Conservation (phyloP, 495 filamentous ascomycete species). For the Choiromyces venosus region DNA sequence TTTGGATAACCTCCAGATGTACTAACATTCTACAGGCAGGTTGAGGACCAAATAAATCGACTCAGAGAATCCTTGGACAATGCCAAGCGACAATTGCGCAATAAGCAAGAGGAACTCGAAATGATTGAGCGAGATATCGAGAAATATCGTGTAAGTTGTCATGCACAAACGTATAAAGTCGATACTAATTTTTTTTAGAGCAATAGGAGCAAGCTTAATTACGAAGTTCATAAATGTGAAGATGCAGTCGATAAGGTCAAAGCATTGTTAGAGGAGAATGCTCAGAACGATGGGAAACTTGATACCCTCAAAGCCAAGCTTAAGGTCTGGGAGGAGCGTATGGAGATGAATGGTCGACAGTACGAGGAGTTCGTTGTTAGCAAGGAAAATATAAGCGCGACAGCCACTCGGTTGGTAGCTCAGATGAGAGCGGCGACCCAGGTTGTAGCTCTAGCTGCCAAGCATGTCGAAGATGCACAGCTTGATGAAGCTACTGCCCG, state of each 20-base stretch:
- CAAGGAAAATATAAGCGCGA: conserved; percentile 49
- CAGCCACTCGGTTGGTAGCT: conserved; percentile 10
- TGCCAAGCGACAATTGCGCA: conserved; percentile 23
- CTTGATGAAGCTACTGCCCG: conserved; percentile 14
- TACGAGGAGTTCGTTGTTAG: conserved; percentile 50
- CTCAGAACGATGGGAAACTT: conserved; percentile 57
- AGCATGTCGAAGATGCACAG: conserved; percentile 27
- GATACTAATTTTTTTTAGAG: conserved; percentile 47
- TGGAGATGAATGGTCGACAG: not conserved
- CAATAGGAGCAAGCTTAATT: conserved; percentile 49
- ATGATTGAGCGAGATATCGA: conserved; percentile 20
- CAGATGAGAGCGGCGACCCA: conserved; percentile 46
- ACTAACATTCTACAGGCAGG: conserved; percentile 38
- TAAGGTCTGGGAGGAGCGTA: conserved; percentile 19
- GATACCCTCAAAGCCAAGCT: conserved; percentile 55
- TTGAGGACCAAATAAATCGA: conserved; percentile 47
- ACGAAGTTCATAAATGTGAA: conserved; percentile 55
- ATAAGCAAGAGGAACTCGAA: conserved; percentile 25
- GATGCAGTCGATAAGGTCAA: conserved; percentile 55
- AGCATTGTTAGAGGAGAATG: conserved; percentile 55
- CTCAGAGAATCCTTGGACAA: conserved; percentile 34
- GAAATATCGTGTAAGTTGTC: conserved; percentile 21
- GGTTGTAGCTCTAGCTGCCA: conserved; percentile 41
- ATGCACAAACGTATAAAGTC: conserved; percentile 41
- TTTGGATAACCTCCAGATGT: conserved; percentile 16